Evolutionary conservation across 2,329 filamentous ascomycete genomes (phyloP), one percentile per base, ranked within the genome.

Genomic region (Aspergillus unguis): DNA sequence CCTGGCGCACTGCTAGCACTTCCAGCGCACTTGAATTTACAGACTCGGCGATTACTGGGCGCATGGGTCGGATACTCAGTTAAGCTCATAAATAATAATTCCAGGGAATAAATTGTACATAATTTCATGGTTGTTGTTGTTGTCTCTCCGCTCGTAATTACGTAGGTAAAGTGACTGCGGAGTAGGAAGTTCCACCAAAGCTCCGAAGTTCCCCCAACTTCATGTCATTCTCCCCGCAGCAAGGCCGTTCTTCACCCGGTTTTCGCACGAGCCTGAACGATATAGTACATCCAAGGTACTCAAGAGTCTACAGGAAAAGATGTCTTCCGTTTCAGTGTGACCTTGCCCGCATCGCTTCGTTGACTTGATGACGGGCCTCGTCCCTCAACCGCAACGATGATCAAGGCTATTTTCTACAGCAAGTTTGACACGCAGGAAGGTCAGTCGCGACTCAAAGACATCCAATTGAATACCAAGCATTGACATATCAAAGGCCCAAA

Each of bases 391-490:
- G 17, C 17, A 17, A 17, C 17, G 17, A 83, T 83, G 72, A 84
- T 86, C 62, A 80, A 83, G 62, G 80, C 82, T 43, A 82, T 86
- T 54, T 86, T 86, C 71, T 86, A 85, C 68, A 83, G 82, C 66
- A 83, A 82, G 63, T 86, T 86, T 65, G 82, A 86, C 64, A 80
- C 80, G 50, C 77, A 81, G 58, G 74, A 78, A 72, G 78, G 78
- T 77, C 53, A 57, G 52, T 33, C 44, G 7, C 17, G 17, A 17
- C 17, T 17, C 6, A 25, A 40, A 6, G 3, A 9, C 17, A 33
- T 10, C 6, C 36, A 5, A 23, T 5, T 25, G 11, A 26, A 23
- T 17, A 17, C 17, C 17, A 17, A 17, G 17, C 17, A 17, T 17
- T 17, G 6, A 38, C 58, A 51, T 31, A 33, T 29, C 36, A 56